These are phyloP conservation scores for Phlyctochytrium bullatum DNA, from an alignment of 192 early-diverging fungal genomes.

Conservation along the genomic window DNA sequence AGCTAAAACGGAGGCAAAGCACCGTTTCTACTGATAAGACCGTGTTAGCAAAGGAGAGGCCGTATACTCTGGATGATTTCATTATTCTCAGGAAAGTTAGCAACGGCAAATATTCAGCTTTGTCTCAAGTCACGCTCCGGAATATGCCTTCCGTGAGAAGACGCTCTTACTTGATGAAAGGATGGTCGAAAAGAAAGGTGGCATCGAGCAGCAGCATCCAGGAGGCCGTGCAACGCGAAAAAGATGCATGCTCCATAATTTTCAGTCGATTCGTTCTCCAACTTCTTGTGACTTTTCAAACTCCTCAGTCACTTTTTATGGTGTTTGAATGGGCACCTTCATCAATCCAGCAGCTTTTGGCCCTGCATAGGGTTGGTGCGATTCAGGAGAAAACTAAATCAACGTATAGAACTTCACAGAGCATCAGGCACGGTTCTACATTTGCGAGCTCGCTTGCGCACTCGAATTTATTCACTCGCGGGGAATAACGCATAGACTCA, in stretches of 20 bases:
- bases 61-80: constrained; percentile 15
- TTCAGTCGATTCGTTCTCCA: constrained; percentile 1
- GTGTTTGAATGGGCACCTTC: constrained; percentile 22
- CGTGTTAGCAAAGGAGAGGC: constrained; percentile 8
- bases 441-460: constrained; percentile 34
- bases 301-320: constrained; percentile 11
- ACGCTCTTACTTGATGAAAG: constrained; percentile 12
- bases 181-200: background rate
- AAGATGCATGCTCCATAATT: constrained; percentile 9
- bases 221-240: constrained; percentile 10
- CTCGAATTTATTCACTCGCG: constrained; percentile 40
- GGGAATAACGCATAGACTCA: constrained; percentile 38
- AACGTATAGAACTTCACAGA: constrained; percentile 6
- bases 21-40: constrained; percentile 1
- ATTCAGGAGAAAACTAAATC: background rate
- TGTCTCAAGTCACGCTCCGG: constrained; percentile 13
- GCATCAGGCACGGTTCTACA: constrained; percentile 49
- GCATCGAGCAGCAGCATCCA: background rate
- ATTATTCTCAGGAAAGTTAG: constrained; percentile 18
- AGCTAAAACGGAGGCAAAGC: background rate
- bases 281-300: constrained; percentile 14
- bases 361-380: constrained; percentile 5
- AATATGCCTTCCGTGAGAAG: constrained; percentile 19
- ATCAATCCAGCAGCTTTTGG: constrained; percentile 11
- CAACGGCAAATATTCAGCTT: background rate